phyloP scores from a whole-genome alignment of 768 basidiomycete species.

The Lanmaoa pseudosensibilis region DNA sequence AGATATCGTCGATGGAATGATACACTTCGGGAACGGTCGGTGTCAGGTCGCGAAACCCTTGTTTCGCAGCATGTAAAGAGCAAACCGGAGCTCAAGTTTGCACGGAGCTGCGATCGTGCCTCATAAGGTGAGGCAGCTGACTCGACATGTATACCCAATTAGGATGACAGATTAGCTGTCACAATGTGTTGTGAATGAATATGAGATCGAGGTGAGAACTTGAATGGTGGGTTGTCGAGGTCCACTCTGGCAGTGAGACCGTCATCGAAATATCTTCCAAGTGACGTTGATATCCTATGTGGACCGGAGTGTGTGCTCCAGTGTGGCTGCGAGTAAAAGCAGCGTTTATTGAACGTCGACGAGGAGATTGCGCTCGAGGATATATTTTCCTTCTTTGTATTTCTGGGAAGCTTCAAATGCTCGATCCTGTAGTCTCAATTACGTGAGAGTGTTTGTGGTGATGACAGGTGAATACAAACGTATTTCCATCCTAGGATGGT shows the following conservation, averaged over 20 bases:
- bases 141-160: constrained; percentile 24
- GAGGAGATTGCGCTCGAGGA: constrained; percentile 91
- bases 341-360: constrained; percentile 72
- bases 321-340: constrained; percentile 8
- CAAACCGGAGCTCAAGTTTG: neutral
- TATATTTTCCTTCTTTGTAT: constrained; percentile 98
- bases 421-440: constrained; percentile 61
- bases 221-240: constrained; percentile 15
- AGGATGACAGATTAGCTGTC: constrained; percentile 26
- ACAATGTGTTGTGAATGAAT: constrained; percentile 16
- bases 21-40: constrained; percentile 18
- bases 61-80: constrained; percentile 8
- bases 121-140: constrained; percentile 8
- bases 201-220: constrained; percentile 15
- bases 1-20: constrained; percentile 20
- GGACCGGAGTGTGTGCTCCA: constrained; percentile 2
- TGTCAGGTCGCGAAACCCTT: constrained; percentile 10
- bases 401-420: constrained; percentile 89
- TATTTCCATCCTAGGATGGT: constrained; percentile 97
- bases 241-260: constrained; percentile 20
- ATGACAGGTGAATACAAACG: constrained; percentile 40
- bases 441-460: neutral
- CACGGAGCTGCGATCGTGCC: neutral
- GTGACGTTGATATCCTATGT: constrained; percentile 12
- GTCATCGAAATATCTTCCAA: constrained; percentile 9